Evolutionary conservation across 805 yeast genomes (phyloP).

Genomic region (Soucietia sequanensis): DNA sequence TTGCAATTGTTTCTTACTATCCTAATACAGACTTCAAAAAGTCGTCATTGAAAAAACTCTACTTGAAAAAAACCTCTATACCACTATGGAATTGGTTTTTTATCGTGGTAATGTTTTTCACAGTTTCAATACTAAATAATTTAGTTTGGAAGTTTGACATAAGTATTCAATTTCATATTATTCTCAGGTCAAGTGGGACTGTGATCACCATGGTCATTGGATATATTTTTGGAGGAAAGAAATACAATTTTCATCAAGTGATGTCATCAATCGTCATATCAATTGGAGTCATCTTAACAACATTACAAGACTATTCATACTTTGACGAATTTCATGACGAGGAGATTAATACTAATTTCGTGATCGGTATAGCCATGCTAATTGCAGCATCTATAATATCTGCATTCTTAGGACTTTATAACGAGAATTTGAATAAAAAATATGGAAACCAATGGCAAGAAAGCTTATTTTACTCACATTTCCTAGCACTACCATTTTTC

Average conservation of each 20-base stretch:
- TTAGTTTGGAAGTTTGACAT: slow-evolving; percentile 55
- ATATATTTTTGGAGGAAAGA: slow-evolving; percentile 40
- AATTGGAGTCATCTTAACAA: slow-evolving; percentile 50
- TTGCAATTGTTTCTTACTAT: slow-evolving; percentile 44
- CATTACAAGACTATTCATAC: slow-evolving; percentile 11
- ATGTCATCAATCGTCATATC: slow-evolving; percentile 52
- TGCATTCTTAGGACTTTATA: slow-evolving; percentile 57
- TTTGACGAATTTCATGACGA: not conserved
- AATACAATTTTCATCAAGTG: slow-evolving; percentile 46
- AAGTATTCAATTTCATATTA: slow-evolving; percentile 66
- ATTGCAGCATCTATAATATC: slow-evolving; percentile 48
- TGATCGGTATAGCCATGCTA: slow-evolving; percentile 41
- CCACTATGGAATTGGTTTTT: slow-evolving; percentile 46
- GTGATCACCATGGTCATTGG: slow-evolving; percentile 62
- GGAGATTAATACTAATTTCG: slow-evolving; percentile 9
- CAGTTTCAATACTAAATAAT: slow-evolving; percentile 55
- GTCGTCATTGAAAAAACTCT: slow-evolving; percentile 19
- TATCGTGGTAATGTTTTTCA: slow-evolving; percentile 50
- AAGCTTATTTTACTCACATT: slow-evolving; percentile 58
- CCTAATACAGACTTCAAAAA: slow-evolving; percentile 27
- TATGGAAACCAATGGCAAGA: slow-evolving; percentile 68
- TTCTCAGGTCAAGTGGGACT: slow-evolving; percentile 63
- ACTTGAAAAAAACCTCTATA: slow-evolving; percentile 30
- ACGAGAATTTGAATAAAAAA: slow-evolving; percentile 46
- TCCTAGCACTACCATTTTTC: slow-evolving; percentile 55